Evolutionary conservation across 306 rosid genomes (phyloP), one percentile per base, ranked within the genome.

Genomic region (Acacia crassicarpa): DNA sequence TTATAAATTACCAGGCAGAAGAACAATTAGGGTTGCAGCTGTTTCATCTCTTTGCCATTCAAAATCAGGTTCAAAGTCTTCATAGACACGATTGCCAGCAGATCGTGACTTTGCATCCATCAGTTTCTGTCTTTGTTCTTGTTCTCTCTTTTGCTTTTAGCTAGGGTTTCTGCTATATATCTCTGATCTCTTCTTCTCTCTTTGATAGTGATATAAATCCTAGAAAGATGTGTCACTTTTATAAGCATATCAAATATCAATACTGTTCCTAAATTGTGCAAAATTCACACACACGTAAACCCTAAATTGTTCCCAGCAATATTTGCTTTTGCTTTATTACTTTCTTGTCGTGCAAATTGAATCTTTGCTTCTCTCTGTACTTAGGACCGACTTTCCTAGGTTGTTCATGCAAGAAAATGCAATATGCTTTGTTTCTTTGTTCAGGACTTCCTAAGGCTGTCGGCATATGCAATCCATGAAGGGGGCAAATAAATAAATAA

Each of bases 1-100:
- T 61, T 38, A 6, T 38, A 38, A 38, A 38, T 58, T 72, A 94
- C 98, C 98, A 67, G 92, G 91, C 11, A 92, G 46, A 33, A 15
- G 14, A 59, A 91, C 68, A 8, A 79, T 17, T 81, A 94, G 82
- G 45, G 84, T 82, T 35, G 78, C 87, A 11, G 53, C n/a, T 53
- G 67, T 83, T 14, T 82, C 81, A 8, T 89, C 85, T 58, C 15
- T 78, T 9, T 12, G 17, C 94, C 91, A 89, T 49, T 90, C 88
- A 63, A 51, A 43, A 3, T 27, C 40, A 45, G 94, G 97, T 61
- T 83, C 90, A 79, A 85, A 79, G 33, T 90, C 89, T 85, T 88
- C 89, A 67, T 78, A 88, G 53, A 67, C 80, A 27, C 77, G 85
- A 83, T 77, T 44, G 53, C 77, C 69, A 45, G 75, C 63, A 66